A percentile compares a stretch with the other conserved stretches of the same genome.
Conservation (phyloP, 2,329 filamentous ascomycete genomes). For the Xylogone sp. region DNA sequence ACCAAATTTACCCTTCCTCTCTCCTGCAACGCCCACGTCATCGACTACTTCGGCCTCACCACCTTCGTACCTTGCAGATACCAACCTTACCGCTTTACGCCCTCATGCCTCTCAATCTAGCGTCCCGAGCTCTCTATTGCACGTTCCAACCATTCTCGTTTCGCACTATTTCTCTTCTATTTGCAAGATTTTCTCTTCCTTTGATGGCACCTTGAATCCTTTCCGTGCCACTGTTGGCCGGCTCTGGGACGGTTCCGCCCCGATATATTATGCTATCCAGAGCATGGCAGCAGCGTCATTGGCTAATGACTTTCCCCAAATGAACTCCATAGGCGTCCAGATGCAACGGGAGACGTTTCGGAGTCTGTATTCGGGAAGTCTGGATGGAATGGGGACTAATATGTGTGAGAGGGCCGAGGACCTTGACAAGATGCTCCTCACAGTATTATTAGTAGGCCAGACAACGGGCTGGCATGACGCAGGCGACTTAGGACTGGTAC, state of each 20-base stretch:
- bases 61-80: not conserved
- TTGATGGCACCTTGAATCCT: slow-evolving; percentile 58
- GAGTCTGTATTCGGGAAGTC: slow-evolving; percentile 39
- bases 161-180: slow-evolving; percentile 64
- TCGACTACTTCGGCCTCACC: not conserved
- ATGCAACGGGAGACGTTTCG: slow-evolving; percentile 38
- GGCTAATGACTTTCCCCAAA: slow-evolving; percentile 52
- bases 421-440: slow-evolving; percentile 52
- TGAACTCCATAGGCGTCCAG: slow-evolving; percentile 44
- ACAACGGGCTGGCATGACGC: slow-evolving; percentile 58
- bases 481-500: slow-evolving; percentile 42
- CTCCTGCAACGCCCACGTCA: not conserved
- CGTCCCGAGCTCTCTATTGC: slow-evolving; percentile 12
- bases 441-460: slow-evolving; percentile 54
- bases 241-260: slow-evolving; percentile 53
- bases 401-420: slow-evolving; percentile 38
- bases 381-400: slow-evolving; percentile 32
- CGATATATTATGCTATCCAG: slow-evolving; percentile 57
- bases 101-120: not conserved
- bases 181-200: slow-evolving; percentile 59
- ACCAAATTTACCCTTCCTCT: not conserved
- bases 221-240: slow-evolving; percentile 55
- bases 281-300: slow-evolving; percentile 62
- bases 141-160: slow-evolving; percentile 51
- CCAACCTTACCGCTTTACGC: slow-evolving; percentile 2